Percentiles rank a stretch among this genome's conserved stretches.
Conservation (phyloP, 352 stramenopile species). For the Blastocystis sp. region DNA sequence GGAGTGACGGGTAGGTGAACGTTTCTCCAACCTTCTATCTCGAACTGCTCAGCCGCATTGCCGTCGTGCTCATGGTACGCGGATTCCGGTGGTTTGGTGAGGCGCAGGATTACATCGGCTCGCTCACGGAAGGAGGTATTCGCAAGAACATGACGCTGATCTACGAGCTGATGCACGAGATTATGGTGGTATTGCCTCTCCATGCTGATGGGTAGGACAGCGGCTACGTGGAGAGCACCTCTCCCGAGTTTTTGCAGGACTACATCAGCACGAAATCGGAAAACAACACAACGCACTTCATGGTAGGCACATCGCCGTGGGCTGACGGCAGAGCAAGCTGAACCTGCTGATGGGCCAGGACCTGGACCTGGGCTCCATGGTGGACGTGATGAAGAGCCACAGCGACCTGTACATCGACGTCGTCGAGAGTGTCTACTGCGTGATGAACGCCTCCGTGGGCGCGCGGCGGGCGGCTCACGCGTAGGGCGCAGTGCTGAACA, state of each 20-base stretch:
- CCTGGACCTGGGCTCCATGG: constrained; percentile 15
- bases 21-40: constrained; percentile 60
- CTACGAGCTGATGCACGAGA: constrained; percentile 65
- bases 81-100: neutral
- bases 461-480: neutral
- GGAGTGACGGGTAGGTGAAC: constrained; percentile 8
- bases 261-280: constrained; percentile 14
- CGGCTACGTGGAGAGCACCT: constrained; percentile 48
- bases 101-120: constrained; percentile 57
- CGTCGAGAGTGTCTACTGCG: constrained; percentile 33
- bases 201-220: constrained; percentile 21
- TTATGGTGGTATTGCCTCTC: constrained; percentile 24
- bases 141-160: constrained; percentile 60
- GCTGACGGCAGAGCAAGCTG: constrained; percentile 17
- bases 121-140: constrained; percentile 56
- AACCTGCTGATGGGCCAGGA: constrained; percentile 26
- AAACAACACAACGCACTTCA: constrained; percentile 40
- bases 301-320: neutral
- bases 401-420: constrained; percentile 62
- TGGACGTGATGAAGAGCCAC: constrained; percentile 5
- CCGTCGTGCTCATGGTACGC: constrained; percentile 30
- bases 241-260: constrained; percentile 39
- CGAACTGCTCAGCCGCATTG: constrained; percentile 43
- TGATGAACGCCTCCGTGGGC: neutral
- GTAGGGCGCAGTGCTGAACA: constrained; percentile 55